Percentiles rank a stretch among this genome's conserved stretches.
phyloP scores from a whole-genome alignment of 257 asterid genomes.

The Salvia rosmarinus region DNA sequence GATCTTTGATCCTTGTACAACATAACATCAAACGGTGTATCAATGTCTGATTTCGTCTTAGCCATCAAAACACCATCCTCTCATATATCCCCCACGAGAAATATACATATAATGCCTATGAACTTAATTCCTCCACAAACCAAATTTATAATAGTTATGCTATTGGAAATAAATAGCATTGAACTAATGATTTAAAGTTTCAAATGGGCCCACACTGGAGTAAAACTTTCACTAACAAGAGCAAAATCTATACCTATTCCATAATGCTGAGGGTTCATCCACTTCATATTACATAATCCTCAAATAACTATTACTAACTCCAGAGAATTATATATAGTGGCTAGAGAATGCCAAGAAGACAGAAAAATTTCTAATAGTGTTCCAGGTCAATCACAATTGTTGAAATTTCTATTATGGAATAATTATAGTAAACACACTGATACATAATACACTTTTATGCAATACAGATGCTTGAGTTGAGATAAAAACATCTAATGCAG shows the following conservation, averaged over 20 bases:
- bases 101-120: neutral
- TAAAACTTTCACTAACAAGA: slow-evolving; percentile 12
- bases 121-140: neutral
- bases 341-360: slow-evolving; percentile 1
- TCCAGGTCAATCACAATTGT: neutral
- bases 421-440: neutral
- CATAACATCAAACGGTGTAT: no score
- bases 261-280: slow-evolving; percentile 19
- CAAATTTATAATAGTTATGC: slow-evolving; percentile 3
- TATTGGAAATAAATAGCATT: slow-evolving; percentile 10
- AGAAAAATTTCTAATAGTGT: neutral
- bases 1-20: no score
- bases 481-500: slow-evolving; percentile 5
- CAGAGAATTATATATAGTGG: neutral
- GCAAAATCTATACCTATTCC: slow-evolving; percentile 15
- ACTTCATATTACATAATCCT: slow-evolving; percentile 4
- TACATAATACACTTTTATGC: neutral
- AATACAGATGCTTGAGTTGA: slow-evolving; percentile 14
- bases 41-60: slow-evolving; percentile 63
- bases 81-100: slow-evolving; percentile 74
- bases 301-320: slow-evolving; percentile 9
- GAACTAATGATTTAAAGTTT: slow-evolving; percentile 2
- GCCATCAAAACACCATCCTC: slow-evolving; percentile 46
- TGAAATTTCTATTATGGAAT: neutral
- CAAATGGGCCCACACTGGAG: neutral